Evolutionary conservation across 345 rosid species (phyloP).

Genomic region (Linum trigynum): DNA sequence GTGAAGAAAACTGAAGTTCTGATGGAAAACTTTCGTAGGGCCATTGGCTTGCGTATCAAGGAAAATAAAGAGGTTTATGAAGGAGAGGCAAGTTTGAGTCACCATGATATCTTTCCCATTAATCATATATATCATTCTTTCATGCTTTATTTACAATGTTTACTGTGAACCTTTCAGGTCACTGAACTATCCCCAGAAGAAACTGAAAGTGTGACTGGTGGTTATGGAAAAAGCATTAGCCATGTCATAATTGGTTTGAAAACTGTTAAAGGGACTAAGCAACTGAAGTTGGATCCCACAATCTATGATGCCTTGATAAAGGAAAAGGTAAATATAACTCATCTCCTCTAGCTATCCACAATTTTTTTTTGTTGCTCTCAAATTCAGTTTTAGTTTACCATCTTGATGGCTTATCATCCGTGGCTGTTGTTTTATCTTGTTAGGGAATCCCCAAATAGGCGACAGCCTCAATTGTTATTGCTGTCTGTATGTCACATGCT

Average conservation of each 20-base stretch:
- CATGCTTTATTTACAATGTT: constrained; percentile 11
- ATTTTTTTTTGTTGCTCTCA: too few relatives aligned
- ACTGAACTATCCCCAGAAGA: constrained; percentile 99
- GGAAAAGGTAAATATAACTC: constrained; percentile 51
- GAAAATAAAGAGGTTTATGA: constrained; percentile 98
- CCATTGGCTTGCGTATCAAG: constrained; percentile 90
- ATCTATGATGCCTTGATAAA: constrained; percentile 96
- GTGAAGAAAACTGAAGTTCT: constrained; percentile 99
- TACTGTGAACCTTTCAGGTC: constrained; percentile 39
- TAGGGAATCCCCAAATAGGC: too few relatives aligned
- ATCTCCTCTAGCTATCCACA: too few relatives aligned
- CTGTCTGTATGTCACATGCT: constrained; percentile 1
- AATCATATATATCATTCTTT: not conserved
- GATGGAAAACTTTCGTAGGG: constrained; percentile 95
- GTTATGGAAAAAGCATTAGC: constrained; percentile 97
- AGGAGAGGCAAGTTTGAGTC: constrained; percentile 67
- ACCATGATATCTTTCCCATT: constrained; percentile 1
- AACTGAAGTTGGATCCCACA: constrained; percentile 91
- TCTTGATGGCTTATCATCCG: too few relatives aligned
- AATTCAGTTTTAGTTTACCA: too few relatives aligned
- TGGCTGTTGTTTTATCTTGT: too few relatives aligned
- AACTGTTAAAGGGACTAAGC: constrained; percentile 97
- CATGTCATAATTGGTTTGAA: constrained; percentile 89
- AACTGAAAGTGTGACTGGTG: constrained; percentile 85
- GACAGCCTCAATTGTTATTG: too few relatives aligned